Evolutionary conservation across 2,329 filamentous ascomycete genomes (phyloP).

Genomic region (Fusarium chlamydosporum): DNA sequence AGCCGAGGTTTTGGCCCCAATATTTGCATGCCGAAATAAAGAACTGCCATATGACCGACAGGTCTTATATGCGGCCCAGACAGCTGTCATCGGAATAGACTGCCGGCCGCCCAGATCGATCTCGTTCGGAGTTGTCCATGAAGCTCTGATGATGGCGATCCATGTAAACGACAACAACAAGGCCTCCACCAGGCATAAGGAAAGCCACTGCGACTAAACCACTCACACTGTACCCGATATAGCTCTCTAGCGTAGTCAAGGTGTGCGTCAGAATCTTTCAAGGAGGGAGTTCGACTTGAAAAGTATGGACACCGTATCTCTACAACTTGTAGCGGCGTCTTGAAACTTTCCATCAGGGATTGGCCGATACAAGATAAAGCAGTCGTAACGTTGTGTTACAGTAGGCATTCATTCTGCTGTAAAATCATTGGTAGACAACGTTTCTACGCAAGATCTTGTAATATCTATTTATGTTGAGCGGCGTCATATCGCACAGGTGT

Average conservation of each 20-base stretch:
- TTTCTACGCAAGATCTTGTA: constrained; percentile 4
- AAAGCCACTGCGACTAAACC: not conserved
- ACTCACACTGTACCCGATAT: not conserved
- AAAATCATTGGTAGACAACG: constrained; percentile 24
- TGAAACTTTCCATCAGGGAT: too few relatives aligned
- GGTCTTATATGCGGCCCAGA: constrained; percentile 2
- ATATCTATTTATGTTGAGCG: constrained; percentile 41
- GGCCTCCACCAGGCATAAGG: constrained; percentile 1
- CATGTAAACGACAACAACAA: not conserved
- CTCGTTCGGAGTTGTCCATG: not conserved
- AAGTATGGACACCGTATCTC: constrained; percentile 10
- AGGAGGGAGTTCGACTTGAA: constrained; percentile 1
- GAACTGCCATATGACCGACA: constrained; percentile 32
- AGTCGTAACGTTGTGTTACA: constrained; percentile 1
- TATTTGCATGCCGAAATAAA: constrained; percentile 13
- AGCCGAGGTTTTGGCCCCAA: constrained; percentile 32
- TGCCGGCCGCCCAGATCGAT: not conserved
- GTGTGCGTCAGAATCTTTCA: not conserved
- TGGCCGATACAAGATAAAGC: too few relatives aligned
- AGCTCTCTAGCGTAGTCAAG: not conserved
- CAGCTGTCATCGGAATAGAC: not conserved
- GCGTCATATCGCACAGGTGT: constrained; percentile 16
- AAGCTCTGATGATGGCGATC: not conserved
- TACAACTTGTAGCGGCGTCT: not conserved
- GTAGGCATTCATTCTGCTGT: constrained; percentile 8